Evolutionary conservation across 306 rosid species (phyloP), one percentile per base, ranked within the genome.

Genomic region (Inga oerstediana): DNA sequence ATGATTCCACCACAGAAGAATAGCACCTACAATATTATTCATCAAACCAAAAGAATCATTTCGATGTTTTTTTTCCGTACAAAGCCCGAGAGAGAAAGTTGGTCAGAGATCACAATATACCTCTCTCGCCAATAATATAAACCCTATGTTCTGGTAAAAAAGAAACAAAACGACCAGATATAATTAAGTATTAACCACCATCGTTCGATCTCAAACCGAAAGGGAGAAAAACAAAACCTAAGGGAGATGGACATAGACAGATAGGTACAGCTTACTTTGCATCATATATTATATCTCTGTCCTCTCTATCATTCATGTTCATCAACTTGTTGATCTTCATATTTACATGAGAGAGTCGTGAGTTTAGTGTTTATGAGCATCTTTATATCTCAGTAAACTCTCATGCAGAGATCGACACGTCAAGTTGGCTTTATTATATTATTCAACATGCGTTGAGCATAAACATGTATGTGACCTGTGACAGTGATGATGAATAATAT

Each of bases 371-470:
- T 62, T 62, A 27, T 27, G 9, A 24, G 37, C 12, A 62, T 62
- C 68, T 62, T 8, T 62, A 27, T 27, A 62, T 24, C 16, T 64
- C 20, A 12, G 8, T 5, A 12, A 12, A 65, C 43, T 35, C 71
- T 65, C 6, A 0, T 65, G n/a, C 8, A 46, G 75, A 71, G 75
- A 44, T 71, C 75, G 75, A 87, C 88, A 84, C 84, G 86, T 81
- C 41, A 19, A 52, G 30, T 15, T 46, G 37, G 8, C 59, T 74
- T 27, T 72, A 59, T 58, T n/a, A n/a, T 3, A 48, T 10, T 0
- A 58, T 17, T 78, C 22, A 84, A 81, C 35, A 65, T 81, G 76
- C 37, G 19, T 72, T 56, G 66, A 59, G 88, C 83, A 62, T 64
- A 30, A 13, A 56, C 41, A 52, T 82, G 89, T 72, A 84, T 67